Percentiles rank a stretch among this genome's conserved stretches.
Evolutionary conservation across 306 rosid species (phyloP).

Genomic region (Bauhinia variegata): DNA sequence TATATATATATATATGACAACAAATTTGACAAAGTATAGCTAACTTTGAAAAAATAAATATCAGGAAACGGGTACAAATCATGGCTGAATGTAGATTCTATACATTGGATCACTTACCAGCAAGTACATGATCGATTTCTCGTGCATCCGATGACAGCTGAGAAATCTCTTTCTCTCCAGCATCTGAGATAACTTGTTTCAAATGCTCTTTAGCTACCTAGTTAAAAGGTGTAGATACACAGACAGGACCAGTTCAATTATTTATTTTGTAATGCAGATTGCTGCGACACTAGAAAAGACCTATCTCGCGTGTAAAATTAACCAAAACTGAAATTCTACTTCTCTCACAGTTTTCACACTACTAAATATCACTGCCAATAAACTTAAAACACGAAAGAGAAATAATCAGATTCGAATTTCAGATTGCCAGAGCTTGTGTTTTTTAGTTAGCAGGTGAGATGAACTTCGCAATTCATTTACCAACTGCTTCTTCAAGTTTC

Average conservation of each 20-base stretch:
- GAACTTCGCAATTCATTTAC: not conserved
- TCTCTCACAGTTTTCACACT: not conserved
- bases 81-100: constrained; percentile 28
- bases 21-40: no score
- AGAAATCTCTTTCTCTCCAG: constrained; percentile 67
- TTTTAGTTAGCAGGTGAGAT: not conserved
- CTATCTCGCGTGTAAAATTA: no score
- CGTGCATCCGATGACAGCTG: constrained; percentile 56
- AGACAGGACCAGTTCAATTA: constrained; percentile 16
- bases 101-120: constrained; percentile 55
- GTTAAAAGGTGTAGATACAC: constrained; percentile 37
- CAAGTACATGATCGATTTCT: constrained; percentile 40
- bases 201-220: constrained; percentile 81
- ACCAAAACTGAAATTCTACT: not conserved
- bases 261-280: not conserved
- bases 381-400: not conserved
- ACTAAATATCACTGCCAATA: not conserved
- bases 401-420: not conserved
- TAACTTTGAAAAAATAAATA: no score
- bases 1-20: no score
- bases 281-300: not conserved
- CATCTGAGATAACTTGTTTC: constrained; percentile 73
- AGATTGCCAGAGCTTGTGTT: not conserved
- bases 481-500: not conserved
- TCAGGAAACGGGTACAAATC: not conserved